Conservation (phyloP, 352 stramenopile species). For the Phytophthora colocasiae region DNA sequence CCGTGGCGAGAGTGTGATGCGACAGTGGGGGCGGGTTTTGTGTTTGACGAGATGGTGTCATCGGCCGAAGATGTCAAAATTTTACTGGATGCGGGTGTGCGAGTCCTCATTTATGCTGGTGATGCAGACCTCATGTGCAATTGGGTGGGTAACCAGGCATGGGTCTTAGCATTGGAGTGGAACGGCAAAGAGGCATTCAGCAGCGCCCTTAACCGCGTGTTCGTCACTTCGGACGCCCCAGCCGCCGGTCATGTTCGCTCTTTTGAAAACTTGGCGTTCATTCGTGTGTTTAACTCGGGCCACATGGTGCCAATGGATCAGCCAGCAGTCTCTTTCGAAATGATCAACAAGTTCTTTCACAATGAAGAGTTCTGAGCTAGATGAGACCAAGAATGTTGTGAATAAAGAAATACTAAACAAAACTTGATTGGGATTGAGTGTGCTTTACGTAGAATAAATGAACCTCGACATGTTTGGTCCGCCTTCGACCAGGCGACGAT, state of each 20-base stretch:
- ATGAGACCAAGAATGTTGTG: constrained; percentile 1
- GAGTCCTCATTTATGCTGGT: constrained; percentile 95
- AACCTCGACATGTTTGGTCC: constrained; percentile 13
- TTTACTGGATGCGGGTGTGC: constrained; percentile 75
- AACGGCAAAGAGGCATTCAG: constrained; percentile 90
- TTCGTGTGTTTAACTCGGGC: constrained; percentile 94
- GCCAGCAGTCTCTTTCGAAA: constrained; percentile 87
- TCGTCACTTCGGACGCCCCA: constrained; percentile 31
- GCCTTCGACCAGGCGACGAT: constrained; percentile 19
- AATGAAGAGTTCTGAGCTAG: constrained; percentile 47
- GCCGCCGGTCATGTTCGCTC: constrained; percentile 55
- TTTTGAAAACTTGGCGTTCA: constrained; percentile 89
- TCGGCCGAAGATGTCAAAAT: constrained; percentile 89
- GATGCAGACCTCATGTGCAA: constrained; percentile 99
- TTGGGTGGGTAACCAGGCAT: constrained; percentile 96
- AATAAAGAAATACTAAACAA: background rate
- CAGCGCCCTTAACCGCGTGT: constrained; percentile 37
- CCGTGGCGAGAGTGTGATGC: constrained; percentile 94
- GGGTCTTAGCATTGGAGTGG: constrained; percentile 94
- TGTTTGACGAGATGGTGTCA: constrained; percentile 95
- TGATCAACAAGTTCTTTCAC: constrained; percentile 93
- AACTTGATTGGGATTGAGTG: too few species aligned
- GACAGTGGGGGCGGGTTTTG: constrained; percentile 92
- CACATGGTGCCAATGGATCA: constrained; percentile 97
- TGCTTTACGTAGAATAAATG: background rate